Evolutionary conservation across 306 rosid species (phyloP).

Genomic region (Dalbergia cultrata): DNA sequence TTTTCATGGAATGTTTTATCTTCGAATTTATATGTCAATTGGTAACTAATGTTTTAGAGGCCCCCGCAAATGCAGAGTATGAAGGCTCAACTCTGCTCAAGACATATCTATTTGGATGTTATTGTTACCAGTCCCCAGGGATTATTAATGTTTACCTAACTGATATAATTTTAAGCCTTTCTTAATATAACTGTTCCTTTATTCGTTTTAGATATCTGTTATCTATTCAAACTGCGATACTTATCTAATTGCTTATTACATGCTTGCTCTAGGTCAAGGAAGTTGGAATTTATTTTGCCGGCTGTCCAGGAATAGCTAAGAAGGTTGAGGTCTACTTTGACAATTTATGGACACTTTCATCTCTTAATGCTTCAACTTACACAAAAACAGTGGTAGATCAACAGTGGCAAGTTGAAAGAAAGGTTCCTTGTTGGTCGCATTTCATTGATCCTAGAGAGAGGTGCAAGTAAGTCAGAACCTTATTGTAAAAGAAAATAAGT

Average conservation of each 20-base stretch:
- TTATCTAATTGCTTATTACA: constrained; percentile 34
- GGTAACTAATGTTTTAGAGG: neutral
- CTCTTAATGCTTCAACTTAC: constrained; percentile 66
- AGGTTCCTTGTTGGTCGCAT: constrained; percentile 98
- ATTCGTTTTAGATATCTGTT: neutral
- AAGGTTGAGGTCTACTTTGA: constrained; percentile 75
- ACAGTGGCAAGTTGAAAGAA: constrained; percentile 84
- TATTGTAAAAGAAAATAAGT: constrained; percentile 1
- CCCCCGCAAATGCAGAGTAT: constrained; percentile 1
- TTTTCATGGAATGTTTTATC: constrained; percentile 12
- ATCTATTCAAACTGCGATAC: constrained; percentile 19
- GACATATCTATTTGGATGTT: constrained; percentile 1
- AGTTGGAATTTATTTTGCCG: constrained; percentile 83
- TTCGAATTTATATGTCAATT: constrained; percentile 18
- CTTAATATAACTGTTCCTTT: constrained; percentile 9
- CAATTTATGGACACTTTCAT: constrained; percentile 81
- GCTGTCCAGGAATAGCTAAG: constrained; percentile 75
- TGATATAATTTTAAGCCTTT: neutral
- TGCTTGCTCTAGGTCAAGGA: constrained; percentile 79
- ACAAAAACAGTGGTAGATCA: constrained; percentile 73
- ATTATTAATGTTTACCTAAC: constrained; percentile 9
- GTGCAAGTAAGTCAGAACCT: constrained; percentile 71
- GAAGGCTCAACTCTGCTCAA: constrained; percentile 10
- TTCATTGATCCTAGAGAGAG: constrained; percentile 62
- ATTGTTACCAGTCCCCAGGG: constrained; percentile 18